Evolutionary conservation across 495 filamentous ascomycete species (phyloP).

Genomic region (Hypoxylon intermedium): DNA sequence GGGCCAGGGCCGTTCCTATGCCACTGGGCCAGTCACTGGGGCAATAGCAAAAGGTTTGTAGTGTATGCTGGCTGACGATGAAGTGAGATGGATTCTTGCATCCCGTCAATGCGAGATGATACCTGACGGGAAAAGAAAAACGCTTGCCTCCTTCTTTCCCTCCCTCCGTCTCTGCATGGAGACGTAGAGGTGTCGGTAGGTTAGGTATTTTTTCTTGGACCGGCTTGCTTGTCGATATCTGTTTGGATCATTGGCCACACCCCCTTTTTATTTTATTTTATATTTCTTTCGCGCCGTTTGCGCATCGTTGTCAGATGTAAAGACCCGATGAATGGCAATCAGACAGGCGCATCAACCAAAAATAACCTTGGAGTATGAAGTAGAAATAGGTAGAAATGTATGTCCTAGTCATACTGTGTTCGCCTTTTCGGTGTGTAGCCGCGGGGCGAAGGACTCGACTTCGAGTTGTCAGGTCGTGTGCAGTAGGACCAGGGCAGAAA

Average conservation of each 20-base stretch:
- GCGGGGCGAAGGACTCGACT: conserved; percentile 36
- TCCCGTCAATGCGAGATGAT: conserved; percentile 32
- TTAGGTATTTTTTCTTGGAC: conserved; percentile 16
- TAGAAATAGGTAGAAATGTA: not conserved
- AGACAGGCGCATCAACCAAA: conserved; percentile 7
- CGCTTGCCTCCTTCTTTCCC: not conserved
- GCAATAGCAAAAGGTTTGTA: conserved; percentile 21
- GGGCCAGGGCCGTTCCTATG: conserved; percentile 3
- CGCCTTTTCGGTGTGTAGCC: conserved; percentile 37
- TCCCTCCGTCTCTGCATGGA: conserved; percentile 6
- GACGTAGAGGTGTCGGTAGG: conserved; percentile 1
- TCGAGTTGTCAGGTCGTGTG: conserved; percentile 16
- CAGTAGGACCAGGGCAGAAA: conserved; percentile 5
- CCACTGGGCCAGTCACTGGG: conserved; percentile 9
- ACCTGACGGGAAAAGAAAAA: conserved; percentile 20
- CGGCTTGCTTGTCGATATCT: conserved; percentile 30
- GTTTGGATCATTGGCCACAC: conserved; percentile 26
- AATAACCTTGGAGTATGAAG: conserved; percentile 4
- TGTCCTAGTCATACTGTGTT: conserved; percentile 34
- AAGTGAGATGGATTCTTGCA: conserved; percentile 40
- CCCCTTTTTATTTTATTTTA: too few relatives aligned
- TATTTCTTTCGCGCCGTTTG: conserved; percentile 39
- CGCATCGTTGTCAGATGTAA: conserved; percentile 32
- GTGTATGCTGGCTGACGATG: conserved; percentile 15
- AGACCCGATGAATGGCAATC: conserved; percentile 32